Percentiles rank a stretch among this genome's conserved stretches.
Evolutionary conservation across 23 red algal species (phyloP).

Genomic region (Gracilaria caudata): DNA sequence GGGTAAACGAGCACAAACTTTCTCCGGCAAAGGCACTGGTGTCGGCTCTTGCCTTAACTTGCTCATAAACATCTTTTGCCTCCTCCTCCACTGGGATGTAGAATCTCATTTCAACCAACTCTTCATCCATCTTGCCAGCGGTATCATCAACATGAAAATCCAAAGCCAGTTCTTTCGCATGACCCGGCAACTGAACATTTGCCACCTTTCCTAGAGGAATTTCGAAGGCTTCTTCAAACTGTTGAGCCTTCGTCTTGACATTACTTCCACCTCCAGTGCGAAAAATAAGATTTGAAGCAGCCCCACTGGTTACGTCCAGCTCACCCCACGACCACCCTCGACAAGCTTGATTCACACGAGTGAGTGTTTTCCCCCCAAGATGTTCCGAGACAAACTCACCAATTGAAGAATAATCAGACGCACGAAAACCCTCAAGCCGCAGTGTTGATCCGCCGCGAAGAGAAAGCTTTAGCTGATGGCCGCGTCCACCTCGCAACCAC

Average conservation of each 20-base stretch:
- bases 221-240: conserved; percentile 89
- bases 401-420: conserved; percentile 49
- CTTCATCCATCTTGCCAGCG: conserved; percentile 85
- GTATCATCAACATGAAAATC: conserved; percentile 99
- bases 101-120: conserved; percentile 94
- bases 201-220: conserved; percentile 84
- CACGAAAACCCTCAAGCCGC: conserved; percentile 82
- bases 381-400: conserved; percentile 51
- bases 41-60: conserved; percentile 77
- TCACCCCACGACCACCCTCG: conserved; percentile 91
- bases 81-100: conserved; percentile 75
- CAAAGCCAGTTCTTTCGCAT: conserved; percentile 83
- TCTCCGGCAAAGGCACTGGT: conserved; percentile 95
- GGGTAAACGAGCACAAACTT: conserved; percentile 79
- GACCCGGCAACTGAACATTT: conserved; percentile 80
- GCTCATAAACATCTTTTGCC: conserved; percentile 70
- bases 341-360: conserved; percentile 63
- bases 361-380: conserved; percentile 43
- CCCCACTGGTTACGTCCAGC: conserved; percentile 55
- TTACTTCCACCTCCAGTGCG: conserved; percentile 61
- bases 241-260: conserved; percentile 31
- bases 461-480: conserved; percentile 72
- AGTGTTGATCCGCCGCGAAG: conserved; percentile 57
- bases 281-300: conserved; percentile 68
- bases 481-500: conserved; percentile 86